Conservation (phyloP, 108 stramenopile species). For the Fistulifera solaris region DNA sequence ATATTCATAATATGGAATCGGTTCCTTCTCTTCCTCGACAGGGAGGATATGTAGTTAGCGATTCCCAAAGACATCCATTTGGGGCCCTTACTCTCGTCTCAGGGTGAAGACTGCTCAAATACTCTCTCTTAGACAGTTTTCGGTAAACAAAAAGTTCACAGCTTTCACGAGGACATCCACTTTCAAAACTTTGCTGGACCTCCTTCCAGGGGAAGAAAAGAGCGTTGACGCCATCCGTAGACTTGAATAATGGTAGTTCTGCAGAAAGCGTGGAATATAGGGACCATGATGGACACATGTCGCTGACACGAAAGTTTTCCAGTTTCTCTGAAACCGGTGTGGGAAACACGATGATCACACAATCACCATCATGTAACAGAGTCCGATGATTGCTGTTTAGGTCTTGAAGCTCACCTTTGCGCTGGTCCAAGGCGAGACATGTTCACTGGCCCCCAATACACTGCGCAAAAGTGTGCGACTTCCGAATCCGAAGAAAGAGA, state of each 20-base stretch:
- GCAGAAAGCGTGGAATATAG: slow-evolving; percentile 13
- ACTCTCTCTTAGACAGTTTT: slow-evolving; percentile 13
- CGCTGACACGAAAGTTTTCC: slow-evolving; percentile 32
- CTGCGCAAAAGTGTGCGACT: slow-evolving; percentile 22
- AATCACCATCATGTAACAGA: slow-evolving; percentile 9
- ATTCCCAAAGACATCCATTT: slow-evolving; percentile 62
- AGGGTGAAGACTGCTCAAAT: slow-evolving; percentile 10
- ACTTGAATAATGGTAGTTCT: not conserved
- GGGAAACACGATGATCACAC: not conserved
- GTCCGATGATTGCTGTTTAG: not conserved
- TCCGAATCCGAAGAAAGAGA: slow-evolving; percentile 10
- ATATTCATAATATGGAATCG: slow-evolving; percentile 8
- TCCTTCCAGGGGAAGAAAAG: not conserved
- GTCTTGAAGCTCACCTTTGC: not conserved
- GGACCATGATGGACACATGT: slow-evolving; percentile 41
- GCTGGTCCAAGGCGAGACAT: slow-evolving; percentile 30
- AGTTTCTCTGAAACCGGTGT: slow-evolving; percentile 4
- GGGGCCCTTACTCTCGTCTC: not conserved
- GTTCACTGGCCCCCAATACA: slow-evolving; percentile 18
- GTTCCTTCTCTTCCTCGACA: slow-evolving; percentile 9
- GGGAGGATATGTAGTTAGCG: slow-evolving; percentile 15
- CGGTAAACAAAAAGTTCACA: slow-evolving; percentile 25
- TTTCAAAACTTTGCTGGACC: not conserved
- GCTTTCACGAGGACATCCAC: slow-evolving; percentile 1
- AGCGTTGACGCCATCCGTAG: not conserved